phyloP scores from a whole-genome alignment of 1,284 basidiomycete genomes.

The Austroboletus niveus region DNA sequence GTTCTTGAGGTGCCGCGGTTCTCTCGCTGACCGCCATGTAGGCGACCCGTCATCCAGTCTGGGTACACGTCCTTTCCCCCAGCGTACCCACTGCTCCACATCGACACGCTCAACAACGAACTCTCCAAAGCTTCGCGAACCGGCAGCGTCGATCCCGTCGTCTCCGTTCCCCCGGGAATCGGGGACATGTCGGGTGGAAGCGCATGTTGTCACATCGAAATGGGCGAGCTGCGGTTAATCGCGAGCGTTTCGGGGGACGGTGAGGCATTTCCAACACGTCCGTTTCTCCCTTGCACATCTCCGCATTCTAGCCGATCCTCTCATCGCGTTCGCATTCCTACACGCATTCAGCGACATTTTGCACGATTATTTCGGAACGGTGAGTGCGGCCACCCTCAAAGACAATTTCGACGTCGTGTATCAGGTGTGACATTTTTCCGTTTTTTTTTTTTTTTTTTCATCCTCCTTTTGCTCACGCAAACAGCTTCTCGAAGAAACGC shows the following conservation, averaged over 20 bases:
- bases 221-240: constrained; percentile 74
- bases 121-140: constrained; percentile 53
- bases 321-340: constrained; percentile 88
- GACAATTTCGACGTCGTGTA: constrained; percentile 97
- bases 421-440: constrained; percentile 52
- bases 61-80: constrained; percentile 80
- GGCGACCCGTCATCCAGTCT: constrained; percentile 87
- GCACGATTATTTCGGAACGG: constrained; percentile 75
- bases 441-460: not conserved
- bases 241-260: constrained; percentile 81
- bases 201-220: constrained; percentile 79
- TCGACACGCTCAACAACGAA: constrained; percentile 81
- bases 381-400: constrained; percentile 68
- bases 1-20: constrained; percentile 21
- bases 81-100: constrained; percentile 81
- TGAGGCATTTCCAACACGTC: constrained; percentile 36
- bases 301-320: constrained; percentile 69
- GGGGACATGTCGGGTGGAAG: constrained; percentile 47
- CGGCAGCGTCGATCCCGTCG: constrained; percentile 65
- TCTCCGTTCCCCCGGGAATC: constrained; percentile 57
- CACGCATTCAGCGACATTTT: constrained; percentile 83
- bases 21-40: constrained; percentile 34
- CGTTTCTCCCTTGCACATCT: not conserved
- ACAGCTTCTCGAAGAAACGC: constrained; percentile 91
- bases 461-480: constrained; percentile 1